Percentiles rank a stretch among this genome's conserved stretches.
Conservation (phyloP, 2,329 filamentous ascomycete genomes). For the Lachnellula willkommii region DNA sequence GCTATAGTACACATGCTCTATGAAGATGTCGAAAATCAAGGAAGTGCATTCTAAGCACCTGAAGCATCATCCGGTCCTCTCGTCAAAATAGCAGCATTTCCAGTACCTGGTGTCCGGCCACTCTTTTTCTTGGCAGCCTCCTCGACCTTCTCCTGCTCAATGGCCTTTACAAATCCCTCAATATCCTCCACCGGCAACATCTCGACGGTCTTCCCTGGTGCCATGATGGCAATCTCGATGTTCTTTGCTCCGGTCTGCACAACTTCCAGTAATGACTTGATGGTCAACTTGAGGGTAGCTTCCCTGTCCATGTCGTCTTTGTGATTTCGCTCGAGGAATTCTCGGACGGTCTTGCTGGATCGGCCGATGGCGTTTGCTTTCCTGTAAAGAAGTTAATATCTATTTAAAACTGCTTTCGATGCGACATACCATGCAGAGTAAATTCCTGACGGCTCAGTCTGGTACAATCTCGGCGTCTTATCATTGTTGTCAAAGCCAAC, state of each 20-base stretch:
- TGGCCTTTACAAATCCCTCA: constrained; percentile 95
- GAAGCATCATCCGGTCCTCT: constrained; percentile 43
- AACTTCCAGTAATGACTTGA: constrained; percentile 96
- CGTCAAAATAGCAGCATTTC: constrained; percentile 69
- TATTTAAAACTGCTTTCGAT: constrained; percentile 26
- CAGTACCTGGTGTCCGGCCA: constrained; percentile 64
- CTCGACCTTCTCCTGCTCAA: constrained; percentile 99
- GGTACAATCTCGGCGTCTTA: constrained; percentile 83
- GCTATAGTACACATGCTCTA: constrained; percentile 32
- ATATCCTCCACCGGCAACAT: constrained; percentile 95
- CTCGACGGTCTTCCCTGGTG: constrained; percentile 83
- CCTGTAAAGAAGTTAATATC: constrained; percentile 47
- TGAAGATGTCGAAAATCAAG: constrained; percentile 17
- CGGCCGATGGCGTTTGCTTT: constrained; percentile 98
- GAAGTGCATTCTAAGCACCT: constrained; percentile 15
- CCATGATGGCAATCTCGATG: constrained; percentile 98
- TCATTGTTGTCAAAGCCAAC: constrained; percentile 97
- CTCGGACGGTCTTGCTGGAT: constrained; percentile 97
- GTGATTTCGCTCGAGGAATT: constrained; percentile 98
- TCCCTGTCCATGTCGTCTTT: constrained; percentile 96
- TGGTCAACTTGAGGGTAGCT: constrained; percentile 90
- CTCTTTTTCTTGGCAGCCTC: constrained; percentile 97
- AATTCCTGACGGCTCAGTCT: constrained; percentile 98
- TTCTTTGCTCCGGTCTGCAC: constrained; percentile 99
- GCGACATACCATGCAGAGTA: constrained; percentile 87